phyloP scores from a whole-genome alignment of 2,329 filamentous ascomycete species.

The Diplocarpon rosae region DNA sequence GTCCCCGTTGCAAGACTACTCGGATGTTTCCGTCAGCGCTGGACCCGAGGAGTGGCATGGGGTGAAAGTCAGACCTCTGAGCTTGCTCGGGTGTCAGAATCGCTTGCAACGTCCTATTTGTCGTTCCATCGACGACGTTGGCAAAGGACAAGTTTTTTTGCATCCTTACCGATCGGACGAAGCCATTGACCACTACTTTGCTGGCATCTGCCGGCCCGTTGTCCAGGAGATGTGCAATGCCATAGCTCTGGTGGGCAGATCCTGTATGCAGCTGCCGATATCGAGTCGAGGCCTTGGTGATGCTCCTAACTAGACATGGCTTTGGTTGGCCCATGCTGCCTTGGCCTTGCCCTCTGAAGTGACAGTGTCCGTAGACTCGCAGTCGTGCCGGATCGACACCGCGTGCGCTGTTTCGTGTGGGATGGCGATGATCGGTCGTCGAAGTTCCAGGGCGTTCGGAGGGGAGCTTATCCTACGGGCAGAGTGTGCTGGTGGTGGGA shows the following conservation, averaged over 20 bases:
- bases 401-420: not conserved
- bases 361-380: not conserved
- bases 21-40: constrained; percentile 8
- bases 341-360: not conserved
- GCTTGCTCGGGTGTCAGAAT: constrained; percentile 23
- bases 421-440: not conserved
- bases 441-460: not conserved
- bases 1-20: constrained; percentile 68
- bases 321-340: constrained; percentile 4
- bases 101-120: constrained; percentile 60
- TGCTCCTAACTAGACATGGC: not conserved
- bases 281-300: not conserved
- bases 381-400: not conserved
- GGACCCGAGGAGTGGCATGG: constrained; percentile 2
- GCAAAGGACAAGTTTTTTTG: constrained; percentile 80
- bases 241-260: constrained; percentile 25
- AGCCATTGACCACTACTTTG: constrained; percentile 59
- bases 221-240: constrained; percentile 44
- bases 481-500: too few relatives aligned
- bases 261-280: constrained; percentile 13
- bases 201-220: constrained; percentile 36
- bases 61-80: constrained; percentile 16
- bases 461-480: too few relatives aligned
- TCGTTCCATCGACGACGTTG: constrained; percentile 78
- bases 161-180: constrained; percentile 72